phyloP scores from a whole-genome alignment of 2,329 filamentous ascomycete species.

The Dactylella cylindrospora region DNA sequence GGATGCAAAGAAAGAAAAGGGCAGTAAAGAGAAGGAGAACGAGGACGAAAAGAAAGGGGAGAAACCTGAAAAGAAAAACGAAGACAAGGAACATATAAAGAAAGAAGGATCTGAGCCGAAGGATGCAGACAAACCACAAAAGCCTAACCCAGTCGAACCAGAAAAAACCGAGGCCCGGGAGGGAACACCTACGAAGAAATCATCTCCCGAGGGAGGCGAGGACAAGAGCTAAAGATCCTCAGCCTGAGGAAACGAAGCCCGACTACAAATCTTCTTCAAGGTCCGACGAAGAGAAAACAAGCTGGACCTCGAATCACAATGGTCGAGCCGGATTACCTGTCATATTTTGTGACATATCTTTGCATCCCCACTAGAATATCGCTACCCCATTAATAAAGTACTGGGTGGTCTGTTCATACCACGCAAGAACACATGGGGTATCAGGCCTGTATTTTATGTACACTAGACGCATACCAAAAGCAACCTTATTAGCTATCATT shows the following conservation, averaged over 20 bases:
- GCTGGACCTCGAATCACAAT: no score
- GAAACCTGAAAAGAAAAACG: constrained; percentile 13
- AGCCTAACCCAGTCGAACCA: constrained; percentile 34
- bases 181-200: background rate
- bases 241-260: background rate
- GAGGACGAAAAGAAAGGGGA: constrained; percentile 9
- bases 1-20: constrained; percentile 7
- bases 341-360: no score
- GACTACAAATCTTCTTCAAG: no score
- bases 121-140: constrained; percentile 44
- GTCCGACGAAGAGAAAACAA: no score
- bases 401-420: no score
- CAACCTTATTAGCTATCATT: no score
- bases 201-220: background rate
- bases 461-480: no score
- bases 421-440: no score
- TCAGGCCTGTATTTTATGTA: no score
- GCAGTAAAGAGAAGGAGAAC: constrained; percentile 15
- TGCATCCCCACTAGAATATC: no score
- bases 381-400: no score
- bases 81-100: constrained; percentile 3
- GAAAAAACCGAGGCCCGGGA: background rate
- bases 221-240: background rate
- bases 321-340: no score
- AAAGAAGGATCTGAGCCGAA: constrained; percentile 42